Percentiles rank a stretch among this genome's conserved stretches.
Conservation (phyloP, 495 filamentous ascomycete species). For the Apiosordaria backusii region DNA sequence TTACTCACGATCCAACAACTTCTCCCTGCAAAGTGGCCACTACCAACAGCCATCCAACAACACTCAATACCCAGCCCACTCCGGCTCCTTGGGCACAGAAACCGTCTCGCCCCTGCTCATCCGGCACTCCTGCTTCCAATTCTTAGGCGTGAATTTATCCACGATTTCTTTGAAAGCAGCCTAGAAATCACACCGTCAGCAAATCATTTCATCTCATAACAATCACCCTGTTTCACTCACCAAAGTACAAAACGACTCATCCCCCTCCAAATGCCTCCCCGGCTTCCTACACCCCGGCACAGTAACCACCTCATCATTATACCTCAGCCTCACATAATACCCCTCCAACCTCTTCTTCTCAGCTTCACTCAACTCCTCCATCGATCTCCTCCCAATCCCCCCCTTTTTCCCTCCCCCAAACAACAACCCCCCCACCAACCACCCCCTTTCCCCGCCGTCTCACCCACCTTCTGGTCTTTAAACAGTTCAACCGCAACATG, state of each 20-base stretch:
- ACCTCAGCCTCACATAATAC: slow-evolving; percentile 92
- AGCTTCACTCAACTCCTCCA: slow-evolving; percentile 42
- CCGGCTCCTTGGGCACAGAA: slow-evolving; percentile 47
- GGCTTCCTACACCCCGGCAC: slow-evolving; percentile 74
- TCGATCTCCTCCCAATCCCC: slow-evolving; percentile 49
- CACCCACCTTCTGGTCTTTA: slow-evolving; percentile 38
- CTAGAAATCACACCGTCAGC: slow-evolving; percentile 36
- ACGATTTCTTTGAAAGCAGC: slow-evolving; percentile 88
- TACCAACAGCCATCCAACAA: no score
- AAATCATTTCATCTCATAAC: background rate
- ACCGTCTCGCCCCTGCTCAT: slow-evolving; percentile 57
- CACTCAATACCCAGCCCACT: slow-evolving; percentile 52
- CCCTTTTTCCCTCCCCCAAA: background rate
- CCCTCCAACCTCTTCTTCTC: slow-evolving; percentile 57
- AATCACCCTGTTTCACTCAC: slow-evolving; percentile 40
- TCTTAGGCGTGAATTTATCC: slow-evolving; percentile 78
- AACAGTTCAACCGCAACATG: slow-evolving; percentile 92
- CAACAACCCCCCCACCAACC: slow-evolving; percentile 40
- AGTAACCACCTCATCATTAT: slow-evolving; percentile 77
- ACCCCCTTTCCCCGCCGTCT: slow-evolving; percentile 25
- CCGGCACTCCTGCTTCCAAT: slow-evolving; percentile 74
- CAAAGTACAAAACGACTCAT: slow-evolving; percentile 89
- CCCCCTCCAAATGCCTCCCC: slow-evolving; percentile 83
- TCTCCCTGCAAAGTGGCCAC: no score
- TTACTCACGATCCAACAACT: background rate